phyloP scores from a whole-genome alignment of 1,284 basidiomycete genomes.

The Schizophyllum commune region DNA sequence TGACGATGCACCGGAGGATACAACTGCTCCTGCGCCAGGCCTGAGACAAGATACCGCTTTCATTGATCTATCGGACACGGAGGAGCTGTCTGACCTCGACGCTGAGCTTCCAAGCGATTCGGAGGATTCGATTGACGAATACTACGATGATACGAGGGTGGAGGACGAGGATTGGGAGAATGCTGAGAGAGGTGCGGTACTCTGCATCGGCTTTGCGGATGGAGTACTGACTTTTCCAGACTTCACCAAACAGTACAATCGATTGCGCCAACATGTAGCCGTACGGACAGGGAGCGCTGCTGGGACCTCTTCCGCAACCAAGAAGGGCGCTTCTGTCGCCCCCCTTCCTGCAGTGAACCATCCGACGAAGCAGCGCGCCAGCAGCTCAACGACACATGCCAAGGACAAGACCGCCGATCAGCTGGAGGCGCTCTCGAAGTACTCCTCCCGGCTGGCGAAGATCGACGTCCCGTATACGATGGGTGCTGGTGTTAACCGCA shows the following conservation, averaged over 20 bases:
- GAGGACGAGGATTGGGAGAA: slow-evolving; percentile 20
- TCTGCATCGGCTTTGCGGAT: neutral
- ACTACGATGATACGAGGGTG: slow-evolving; percentile 10
- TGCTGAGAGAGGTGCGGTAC: slow-evolving; percentile 34
- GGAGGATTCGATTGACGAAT: slow-evolving; percentile 1
- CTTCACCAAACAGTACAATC: slow-evolving; percentile 96
- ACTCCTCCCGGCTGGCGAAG: slow-evolving; percentile 57
- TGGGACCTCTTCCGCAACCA: slow-evolving; percentile 43
- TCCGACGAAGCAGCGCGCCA: slow-evolving; percentile 24
- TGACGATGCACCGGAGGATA: neutral
- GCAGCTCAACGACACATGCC: slow-evolving; percentile 13
- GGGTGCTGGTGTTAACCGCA: slow-evolving; percentile 80
- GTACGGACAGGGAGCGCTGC: slow-evolving; percentile 62
- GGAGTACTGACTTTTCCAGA: slow-evolving; percentile 41
- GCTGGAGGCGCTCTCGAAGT: slow-evolving; percentile 63
- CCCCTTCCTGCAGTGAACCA: slow-evolving; percentile 71
- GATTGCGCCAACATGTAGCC: slow-evolving; percentile 78
- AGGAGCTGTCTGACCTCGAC: neutral
- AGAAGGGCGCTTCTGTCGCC: slow-evolving; percentile 42
- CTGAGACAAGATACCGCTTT: neutral
- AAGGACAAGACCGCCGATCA: slow-evolving; percentile 61
- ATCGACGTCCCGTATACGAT: slow-evolving; percentile 70
- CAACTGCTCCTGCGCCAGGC: neutral
- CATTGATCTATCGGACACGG: slow-evolving; percentile 1
- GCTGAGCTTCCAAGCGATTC: neutral